Evolutionary conservation across 2,329 filamentous ascomycete genomes (phyloP).

Genomic region (Phoma sp.): DNA sequence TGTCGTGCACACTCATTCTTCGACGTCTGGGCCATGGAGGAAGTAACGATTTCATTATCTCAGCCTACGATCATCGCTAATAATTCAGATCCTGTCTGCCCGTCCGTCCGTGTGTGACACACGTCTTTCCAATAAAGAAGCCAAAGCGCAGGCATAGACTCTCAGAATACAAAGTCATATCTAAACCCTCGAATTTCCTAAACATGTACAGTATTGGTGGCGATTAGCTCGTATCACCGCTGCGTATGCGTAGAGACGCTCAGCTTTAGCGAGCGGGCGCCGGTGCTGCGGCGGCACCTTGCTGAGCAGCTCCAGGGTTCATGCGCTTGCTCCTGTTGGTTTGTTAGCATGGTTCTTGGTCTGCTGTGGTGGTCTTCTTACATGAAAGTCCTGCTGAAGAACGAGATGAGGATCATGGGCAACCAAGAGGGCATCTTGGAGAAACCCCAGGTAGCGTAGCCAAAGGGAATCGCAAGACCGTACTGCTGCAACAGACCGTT

Average conservation of each 20-base stretch:
- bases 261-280: constrained; percentile 19
- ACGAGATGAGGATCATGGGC: constrained; percentile 77
- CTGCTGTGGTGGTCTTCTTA: constrained; percentile 52
- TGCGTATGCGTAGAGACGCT: neutral
- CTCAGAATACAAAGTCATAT: constrained; percentile 5
- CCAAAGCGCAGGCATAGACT: neutral
- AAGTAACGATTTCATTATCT: neutral
- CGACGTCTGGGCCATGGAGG: neutral
- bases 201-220: neutral
- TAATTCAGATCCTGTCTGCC: neutral
- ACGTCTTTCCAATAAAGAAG: neutral
- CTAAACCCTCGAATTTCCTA: neutral
- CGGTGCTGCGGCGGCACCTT: constrained; percentile 13
- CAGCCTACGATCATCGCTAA: neutral
- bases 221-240: neutral
- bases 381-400: constrained; percentile 78
- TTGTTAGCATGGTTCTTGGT: constrained; percentile 15
- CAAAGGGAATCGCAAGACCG: constrained; percentile 67
- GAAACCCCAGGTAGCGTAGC: constrained; percentile 70
- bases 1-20: neutral
- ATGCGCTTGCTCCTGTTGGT: constrained; percentile 34
- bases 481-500: constrained; percentile 70
- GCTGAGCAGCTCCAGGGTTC: constrained; percentile 21
- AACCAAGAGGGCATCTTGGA: constrained; percentile 70
- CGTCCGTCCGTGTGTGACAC: neutral